Evolutionary conservation across 2,329 filamentous ascomycete genomes (phyloP).

Genomic region (Tothia fuscella): DNA sequence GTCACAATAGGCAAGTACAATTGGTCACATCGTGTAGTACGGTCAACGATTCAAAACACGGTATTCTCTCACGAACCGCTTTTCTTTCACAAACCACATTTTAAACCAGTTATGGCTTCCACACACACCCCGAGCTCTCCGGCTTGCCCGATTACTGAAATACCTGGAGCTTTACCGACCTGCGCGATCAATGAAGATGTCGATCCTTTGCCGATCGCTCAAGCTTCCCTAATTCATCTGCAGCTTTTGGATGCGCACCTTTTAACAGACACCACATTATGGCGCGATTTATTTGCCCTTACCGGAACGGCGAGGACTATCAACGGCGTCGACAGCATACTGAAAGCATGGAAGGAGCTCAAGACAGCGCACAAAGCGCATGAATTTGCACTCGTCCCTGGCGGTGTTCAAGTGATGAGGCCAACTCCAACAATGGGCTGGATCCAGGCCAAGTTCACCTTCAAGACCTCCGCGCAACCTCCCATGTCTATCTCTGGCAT

Average conservation of each 20-base stretch:
- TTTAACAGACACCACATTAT: constrained; percentile 5
- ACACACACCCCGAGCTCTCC: too few relatives aligned
- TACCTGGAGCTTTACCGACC: constrained; percentile 9
- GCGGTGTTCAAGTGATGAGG: constrained; percentile 1
- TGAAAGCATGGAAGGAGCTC: constrained; percentile 7
- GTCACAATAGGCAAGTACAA: too few relatives aligned
- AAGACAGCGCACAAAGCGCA: background rate
- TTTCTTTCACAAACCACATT: too few relatives aligned
- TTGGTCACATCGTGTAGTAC: too few relatives aligned
- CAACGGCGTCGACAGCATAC: constrained; percentile 1
- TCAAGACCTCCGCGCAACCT: background rate
- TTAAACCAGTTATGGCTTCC: too few relatives aligned
- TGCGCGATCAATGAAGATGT: constrained; percentile 5
- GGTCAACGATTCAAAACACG: too few relatives aligned
- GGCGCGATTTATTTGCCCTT: constrained; percentile 11
- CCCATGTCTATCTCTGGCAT: constrained; percentile 1
- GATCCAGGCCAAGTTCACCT: constrained; percentile 8
- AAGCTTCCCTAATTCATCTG: constrained; percentile 4
- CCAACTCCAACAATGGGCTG: constrained; percentile 4
- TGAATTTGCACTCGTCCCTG: constrained; percentile 5
- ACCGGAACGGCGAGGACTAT: constrained; percentile 11
- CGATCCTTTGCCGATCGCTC: constrained; percentile 7
- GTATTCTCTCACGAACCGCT: too few relatives aligned
- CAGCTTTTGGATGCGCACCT: constrained; percentile 2
- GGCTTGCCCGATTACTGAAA: constrained; percentile 7